Evolutionary conservation across 306 rosid species (phyloP).

Genomic region (peach (Prunus persica)): DNA sequence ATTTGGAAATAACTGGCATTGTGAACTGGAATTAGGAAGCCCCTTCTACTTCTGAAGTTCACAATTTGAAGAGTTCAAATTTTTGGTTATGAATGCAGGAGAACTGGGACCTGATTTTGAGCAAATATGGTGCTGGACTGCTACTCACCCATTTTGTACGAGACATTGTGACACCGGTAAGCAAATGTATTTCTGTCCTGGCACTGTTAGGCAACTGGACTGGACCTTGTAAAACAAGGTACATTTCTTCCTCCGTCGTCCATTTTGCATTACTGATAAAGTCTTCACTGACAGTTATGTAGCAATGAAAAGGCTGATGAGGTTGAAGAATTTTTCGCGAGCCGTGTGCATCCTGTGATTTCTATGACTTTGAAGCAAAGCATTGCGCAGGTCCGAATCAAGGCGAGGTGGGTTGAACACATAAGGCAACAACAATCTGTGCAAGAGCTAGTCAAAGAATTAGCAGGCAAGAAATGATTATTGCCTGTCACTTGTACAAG

Average conservation of each 20-base stretch:
- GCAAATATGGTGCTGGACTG: constrained; percentile 49
- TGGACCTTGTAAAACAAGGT: background rate
- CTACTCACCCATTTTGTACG: constrained; percentile 43
- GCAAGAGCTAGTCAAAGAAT: constrained; percentile 31
- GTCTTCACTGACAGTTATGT: constrained; percentile 35
- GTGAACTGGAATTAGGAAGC: background rate
- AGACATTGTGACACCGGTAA: constrained; percentile 42
- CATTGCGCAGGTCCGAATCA: constrained; percentile 55
- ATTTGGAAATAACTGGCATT: background rate
- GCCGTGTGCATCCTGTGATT: constrained; percentile 32
- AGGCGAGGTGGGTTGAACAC: constrained; percentile 57
- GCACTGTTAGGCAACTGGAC: background rate
- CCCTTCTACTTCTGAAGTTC: background rate
- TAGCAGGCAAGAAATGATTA: constrained; percentile 26
- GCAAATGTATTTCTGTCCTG: constrained; percentile 2
- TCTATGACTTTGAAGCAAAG: constrained; percentile 45
- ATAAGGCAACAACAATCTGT: constrained; percentile 43
- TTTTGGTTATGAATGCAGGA: constrained; percentile 47
- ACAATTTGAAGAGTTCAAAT: background rate
- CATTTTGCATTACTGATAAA: background rate
- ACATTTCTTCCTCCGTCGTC: background rate
- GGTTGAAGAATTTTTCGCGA: constrained; percentile 45
- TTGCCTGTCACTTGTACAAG: background rate
- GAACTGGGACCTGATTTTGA: constrained; percentile 59
- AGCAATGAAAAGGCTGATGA: constrained; percentile 56